Evolutionary conservation across 192 early-diverging fungal species (phyloP), one percentile per base, ranked within the genome.

Genomic region (Coemansia sp.): DNA sequence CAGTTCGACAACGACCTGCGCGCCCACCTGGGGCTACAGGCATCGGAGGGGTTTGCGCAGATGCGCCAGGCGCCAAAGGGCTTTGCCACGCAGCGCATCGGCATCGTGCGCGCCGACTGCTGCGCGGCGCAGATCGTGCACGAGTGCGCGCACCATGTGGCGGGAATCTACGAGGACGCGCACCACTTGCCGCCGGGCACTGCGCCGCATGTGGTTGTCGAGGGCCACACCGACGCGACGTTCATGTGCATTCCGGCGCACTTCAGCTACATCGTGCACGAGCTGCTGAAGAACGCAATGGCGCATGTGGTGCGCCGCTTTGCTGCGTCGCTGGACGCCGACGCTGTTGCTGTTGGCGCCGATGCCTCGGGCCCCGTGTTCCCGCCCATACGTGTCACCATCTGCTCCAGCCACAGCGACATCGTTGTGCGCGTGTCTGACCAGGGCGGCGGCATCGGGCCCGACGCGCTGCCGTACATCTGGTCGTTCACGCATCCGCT

Each of bases 201-300:
- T 0, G 72, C 93, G 6, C 95, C 95, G 21, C 82, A 92, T 56
- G 87, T 96, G 5, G 51, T 89, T 3, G 72, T 96, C 15, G 91
- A 93, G 69, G 94, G 92, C 8, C 78, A 88, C 66, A 71, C 80
- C 0, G 85, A 90, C 52, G 91, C 91, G 8, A 80, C 84, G 22
- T 94, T 99, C 73, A 88, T 90, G 67, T 99, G 96, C 73, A 96
- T 99, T 60, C 93, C 95, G 8, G 96, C 94, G 46, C 95, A 98
- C 63, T 88, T 97, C 62, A 93, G 95, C 80, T 95, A 97, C 72
- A 92, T 98, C 43, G 60, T 98, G 18, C 95, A 92, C 61, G 95
- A 98, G 84, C 77, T 98, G 49, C 75, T 98, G 63, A 90, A 91
- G 67, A 96, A 96, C 83, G 87, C 90, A 43, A 91, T 95, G 84